Evolutionary conservation across 768 basidiomycete species (phyloP).

Genomic region (Lentinula sp.): DNA sequence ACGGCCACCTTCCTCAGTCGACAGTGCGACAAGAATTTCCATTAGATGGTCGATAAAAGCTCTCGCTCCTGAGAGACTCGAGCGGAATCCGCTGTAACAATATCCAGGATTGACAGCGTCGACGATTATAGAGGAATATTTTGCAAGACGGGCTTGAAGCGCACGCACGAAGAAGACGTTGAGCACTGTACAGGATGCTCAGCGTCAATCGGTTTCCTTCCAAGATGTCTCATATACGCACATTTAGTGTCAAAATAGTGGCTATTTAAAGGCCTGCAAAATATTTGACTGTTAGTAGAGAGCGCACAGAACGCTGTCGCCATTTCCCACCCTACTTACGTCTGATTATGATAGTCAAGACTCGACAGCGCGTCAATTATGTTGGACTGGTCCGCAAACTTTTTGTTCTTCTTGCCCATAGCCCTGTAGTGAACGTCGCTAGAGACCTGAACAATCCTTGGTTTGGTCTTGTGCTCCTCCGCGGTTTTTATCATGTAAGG

Average conservation of each 20-base stretch:
- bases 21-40: constrained; percentile 24
- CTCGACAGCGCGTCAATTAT: constrained; percentile 25
- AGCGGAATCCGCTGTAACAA: constrained; percentile 30
- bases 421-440: constrained; percentile 35
- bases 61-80: constrained; percentile 15
- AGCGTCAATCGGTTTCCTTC: neutral
- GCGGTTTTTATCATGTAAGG: constrained; percentile 36
- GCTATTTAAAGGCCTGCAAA: constrained; percentile 7
- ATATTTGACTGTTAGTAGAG: too few species aligned
- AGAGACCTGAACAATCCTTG: constrained; percentile 34
- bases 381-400: constrained; percentile 17
- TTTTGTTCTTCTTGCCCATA: constrained; percentile 7
- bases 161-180: constrained; percentile 33
- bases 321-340: constrained; percentile 11
- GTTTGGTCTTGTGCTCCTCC: constrained; percentile 19
- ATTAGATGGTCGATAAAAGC: constrained; percentile 16
- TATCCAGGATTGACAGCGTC: constrained; percentile 34
- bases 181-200: constrained; percentile 25
- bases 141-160: constrained; percentile 22
- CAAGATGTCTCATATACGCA: constrained; percentile 10
- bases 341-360: constrained; percentile 20
- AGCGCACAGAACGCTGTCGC: too few species aligned
- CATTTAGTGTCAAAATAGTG: constrained; percentile 31
- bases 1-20: constrained; percentile 29
- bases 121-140: constrained; percentile 22